A percentile compares a stretch with the other conserved stretches of the same genome.
Evolutionary conservation across 2,329 filamentous ascomycete species (phyloP).

Genomic region (Triangularia setosa): DNA sequence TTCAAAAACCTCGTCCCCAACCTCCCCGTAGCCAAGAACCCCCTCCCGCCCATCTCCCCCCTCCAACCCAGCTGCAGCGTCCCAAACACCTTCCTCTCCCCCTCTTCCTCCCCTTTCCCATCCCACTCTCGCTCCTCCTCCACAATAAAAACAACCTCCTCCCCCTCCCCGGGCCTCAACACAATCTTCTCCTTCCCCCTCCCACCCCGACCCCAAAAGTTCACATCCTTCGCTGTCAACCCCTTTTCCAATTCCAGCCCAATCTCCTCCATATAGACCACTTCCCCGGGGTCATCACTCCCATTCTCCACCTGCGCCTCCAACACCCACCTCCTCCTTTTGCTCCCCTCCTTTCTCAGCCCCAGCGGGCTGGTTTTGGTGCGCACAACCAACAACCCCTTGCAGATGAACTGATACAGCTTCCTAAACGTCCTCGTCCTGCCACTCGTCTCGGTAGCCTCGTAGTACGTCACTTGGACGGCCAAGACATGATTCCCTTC

Average conservation of each 20-base stretch:
- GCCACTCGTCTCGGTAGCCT: conserved; percentile 67
- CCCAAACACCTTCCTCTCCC: conserved; percentile 63
- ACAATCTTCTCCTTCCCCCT: conserved; percentile 46
- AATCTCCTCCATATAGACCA: conserved; percentile 66
- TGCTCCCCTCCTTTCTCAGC: conserved; percentile 1
- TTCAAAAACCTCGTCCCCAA: conserved; percentile 50
- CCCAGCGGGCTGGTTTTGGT: conserved; percentile 65
- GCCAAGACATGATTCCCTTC: conserved; percentile 91
- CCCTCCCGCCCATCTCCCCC: conserved; percentile 82
- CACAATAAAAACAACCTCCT: conserved; percentile 63
- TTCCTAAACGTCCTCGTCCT: conserved; percentile 86
- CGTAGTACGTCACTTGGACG: conserved; percentile 91
- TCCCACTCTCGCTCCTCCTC: conserved; percentile 38
- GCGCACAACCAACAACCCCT: conserved; percentile 81
- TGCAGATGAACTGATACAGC: conserved; percentile 93
- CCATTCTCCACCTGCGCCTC: conserved; percentile 97
- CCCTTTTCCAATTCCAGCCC: conserved; percentile 46
- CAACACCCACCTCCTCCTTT: conserved; percentile 64
- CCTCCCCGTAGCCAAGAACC: conserved; percentile 83
- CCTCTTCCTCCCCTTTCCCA: conserved; percentile 31
- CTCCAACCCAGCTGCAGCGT: conserved; percentile 85
- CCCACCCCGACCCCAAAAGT: conserved; percentile 10
- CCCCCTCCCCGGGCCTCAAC: conserved; percentile 59
- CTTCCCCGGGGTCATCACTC: conserved; percentile 74
- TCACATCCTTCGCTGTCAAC: not conserved